Percentiles rank a stretch among this genome's conserved stretches.
phyloP scores from a whole-genome alignment of 345 rosid species.

The Melastoma malabathricum region DNA sequence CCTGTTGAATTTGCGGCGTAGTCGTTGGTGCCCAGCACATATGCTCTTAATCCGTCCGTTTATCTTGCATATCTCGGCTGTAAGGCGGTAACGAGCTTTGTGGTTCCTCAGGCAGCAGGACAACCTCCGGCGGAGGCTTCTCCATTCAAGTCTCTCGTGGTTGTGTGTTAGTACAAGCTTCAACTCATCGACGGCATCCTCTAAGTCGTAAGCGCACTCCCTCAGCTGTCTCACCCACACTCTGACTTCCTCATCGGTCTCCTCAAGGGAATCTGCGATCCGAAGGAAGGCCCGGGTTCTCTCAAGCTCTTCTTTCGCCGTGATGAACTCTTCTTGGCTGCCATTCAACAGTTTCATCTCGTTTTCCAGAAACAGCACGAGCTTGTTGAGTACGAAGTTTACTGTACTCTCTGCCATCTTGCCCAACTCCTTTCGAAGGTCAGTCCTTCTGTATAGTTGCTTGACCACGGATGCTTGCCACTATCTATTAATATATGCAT shows the following conservation, averaged over 20 bases:
- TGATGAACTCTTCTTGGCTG: background rate
- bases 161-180: constrained; percentile 9
- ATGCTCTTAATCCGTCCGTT: constrained; percentile 6
- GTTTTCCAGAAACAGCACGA: no score
- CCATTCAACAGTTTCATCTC: background rate
- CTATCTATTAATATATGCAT: no score
- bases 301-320: constrained; percentile 13
- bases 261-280: constrained; percentile 15
- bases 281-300: constrained; percentile 13
- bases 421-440: no score
- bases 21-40: constrained; percentile 12
- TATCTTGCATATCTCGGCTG: constrained; percentile 9
- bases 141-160: constrained; percentile 5
- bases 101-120: constrained; percentile 15
- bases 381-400: no score
- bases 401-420: no score
- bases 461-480: no score
- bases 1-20: constrained; percentile 6
- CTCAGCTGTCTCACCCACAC: constrained; percentile 24
- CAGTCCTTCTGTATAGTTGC: no score
- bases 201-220: constrained; percentile 17
- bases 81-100: constrained; percentile 15
- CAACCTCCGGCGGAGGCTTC: constrained; percentile 7
- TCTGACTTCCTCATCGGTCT: constrained; percentile 10
- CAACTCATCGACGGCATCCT: constrained; percentile 22